Base-by-base conservation (phyloP, 768 basidiomycete species). In the Mrakia gelida region DNA sequence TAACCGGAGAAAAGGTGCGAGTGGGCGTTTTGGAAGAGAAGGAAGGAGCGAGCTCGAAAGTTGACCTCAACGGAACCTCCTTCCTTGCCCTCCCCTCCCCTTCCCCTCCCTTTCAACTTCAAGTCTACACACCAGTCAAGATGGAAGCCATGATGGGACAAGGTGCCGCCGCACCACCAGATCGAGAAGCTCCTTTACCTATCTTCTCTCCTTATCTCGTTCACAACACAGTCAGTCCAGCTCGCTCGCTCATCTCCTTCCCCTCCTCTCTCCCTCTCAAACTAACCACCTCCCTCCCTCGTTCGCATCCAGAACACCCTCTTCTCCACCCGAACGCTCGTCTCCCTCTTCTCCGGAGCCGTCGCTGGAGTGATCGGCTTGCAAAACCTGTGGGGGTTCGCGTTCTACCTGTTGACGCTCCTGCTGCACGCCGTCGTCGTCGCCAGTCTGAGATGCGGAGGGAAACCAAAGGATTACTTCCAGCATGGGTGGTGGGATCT, bases 321-420 rank as follows among this genome's bases (percentile, higher is more conserved):
- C 28, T 84, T 84, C 77, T 90, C 88, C 71, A 87, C 92, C 82
- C 93, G 93, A 82, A 94, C 94, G 85, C 83, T 94, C 56, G 89
- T 92, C 13, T 86, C 93, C 13, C 93, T 91, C 84, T 92, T 94
- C 82, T 89, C 93, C 28, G 95, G 95, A 59, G 92, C 93, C 0
- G 90, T 90, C 1, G 92, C 94, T 0, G 95, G 95, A 41, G 90
- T 95, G 78, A 89, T 97, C 15, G 95, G 95, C 30, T 88, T 96
- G 32, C 89, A 92, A 82, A 95, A 95, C 84, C 89, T 89, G 87
- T 86, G 87, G 68, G 95, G 95, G 30, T 95, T 96, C 84, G 87
- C 88, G 45, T 85, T 95, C 80, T 95, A 97, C 86, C 82, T 90
- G 75, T 81, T 86, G 32, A 88, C 92, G 0, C 91, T 90, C 3